phyloP scores from a whole-genome alignment of 1,284 basidiomycete species.

The Gomphus bonarii region DNA sequence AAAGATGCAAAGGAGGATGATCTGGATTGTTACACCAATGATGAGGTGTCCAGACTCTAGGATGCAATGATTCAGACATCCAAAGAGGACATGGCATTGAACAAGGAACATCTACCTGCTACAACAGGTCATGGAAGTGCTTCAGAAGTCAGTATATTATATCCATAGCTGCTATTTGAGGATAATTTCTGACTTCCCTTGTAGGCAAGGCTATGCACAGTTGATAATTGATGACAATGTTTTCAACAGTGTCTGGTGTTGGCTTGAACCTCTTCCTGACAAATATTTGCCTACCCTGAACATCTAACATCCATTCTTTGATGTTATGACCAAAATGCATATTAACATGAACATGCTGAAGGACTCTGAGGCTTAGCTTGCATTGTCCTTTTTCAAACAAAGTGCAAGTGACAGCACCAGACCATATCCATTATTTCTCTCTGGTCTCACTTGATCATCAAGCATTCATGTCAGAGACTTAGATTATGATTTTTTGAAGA shows the following conservation, averaged over 20 bases:
- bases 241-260: slow-evolving; percentile 81
- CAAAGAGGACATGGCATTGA: slow-evolving; percentile 76
- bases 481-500: too few species aligned
- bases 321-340: slow-evolving; percentile 78
- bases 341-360: slow-evolving; percentile 90
- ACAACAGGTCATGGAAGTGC: slow-evolving; percentile 81
- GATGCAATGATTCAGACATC: slow-evolving; percentile 85
- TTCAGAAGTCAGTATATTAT: slow-evolving; percentile 72
- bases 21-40: slow-evolving; percentile 84
- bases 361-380: slow-evolving; percentile 87
- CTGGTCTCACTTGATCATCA: slow-evolving; percentile 94
- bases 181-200: slow-evolving; percentile 60
- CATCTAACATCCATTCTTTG: slow-evolving; percentile 90
- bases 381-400: slow-evolving; percentile 92
- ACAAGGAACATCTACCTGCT: slow-evolving; percentile 77
- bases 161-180: not conserved
- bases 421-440: slow-evolving; percentile 79
- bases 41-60: slow-evolving; percentile 78
- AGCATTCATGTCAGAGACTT: too few species aligned
- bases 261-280: slow-evolving; percentile 94
- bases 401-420: slow-evolving; percentile 73
- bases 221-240: slow-evolving; percentile 95
- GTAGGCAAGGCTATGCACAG: slow-evolving; percentile 39
- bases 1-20: slow-evolving; percentile 64
- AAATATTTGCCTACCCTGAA: slow-evolving; percentile 89